A percentile compares a stretch with the other conserved stretches of the same genome.
These are phyloP conservation scores for Citrullus amarus DNA, from an alignment of 306 rosid genomes.

Conservation along the genomic window DNA sequence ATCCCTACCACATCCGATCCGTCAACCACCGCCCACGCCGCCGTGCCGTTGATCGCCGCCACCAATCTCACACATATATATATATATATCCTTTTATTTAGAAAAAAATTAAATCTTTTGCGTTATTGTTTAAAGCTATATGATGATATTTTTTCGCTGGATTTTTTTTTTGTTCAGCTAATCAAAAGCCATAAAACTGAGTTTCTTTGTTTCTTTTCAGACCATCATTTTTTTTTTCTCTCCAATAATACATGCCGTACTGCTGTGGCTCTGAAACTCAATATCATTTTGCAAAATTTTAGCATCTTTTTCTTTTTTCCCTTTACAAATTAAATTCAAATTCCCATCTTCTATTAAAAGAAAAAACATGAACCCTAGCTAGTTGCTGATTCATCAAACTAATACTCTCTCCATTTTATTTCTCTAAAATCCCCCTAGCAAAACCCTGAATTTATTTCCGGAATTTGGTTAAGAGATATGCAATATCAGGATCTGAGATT, in stretches of 20 bases:
- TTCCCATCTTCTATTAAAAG: not conserved
- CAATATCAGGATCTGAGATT: not conserved
- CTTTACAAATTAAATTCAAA: not conserved
- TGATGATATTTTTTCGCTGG: not conserved
- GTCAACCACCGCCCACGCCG: not conserved
- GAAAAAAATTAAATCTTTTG: not conserved
- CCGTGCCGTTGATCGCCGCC: not conserved
- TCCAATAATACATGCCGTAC: slow-evolving; percentile 3
- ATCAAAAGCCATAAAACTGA: not conserved
- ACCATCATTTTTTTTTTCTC: slow-evolving; percentile 1
- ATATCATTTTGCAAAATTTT: not conserved
- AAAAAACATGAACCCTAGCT: not conserved
- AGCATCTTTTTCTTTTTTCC: not conserved
- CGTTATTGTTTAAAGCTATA: not conserved
- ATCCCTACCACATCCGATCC: not conserved
- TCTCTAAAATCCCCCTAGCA: too few relatives aligned
- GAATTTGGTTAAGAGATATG: too few relatives aligned
- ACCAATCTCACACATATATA: too few relatives aligned
- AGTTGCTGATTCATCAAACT: not conserved
- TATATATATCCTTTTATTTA: not conserved
- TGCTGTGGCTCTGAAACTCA: not conserved
- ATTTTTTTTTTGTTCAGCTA: not conserved
- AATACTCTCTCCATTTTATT: too few relatives aligned
- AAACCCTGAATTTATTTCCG: too few relatives aligned
- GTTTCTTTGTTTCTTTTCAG: not conserved